Percentiles rank a stretch among this genome's conserved stretches.
These are phyloP conservation scores for Drechmeria coniospora DNA, from an alignment of 2,329 filamentous ascomycete species.

Conservation along the genomic window DNA sequence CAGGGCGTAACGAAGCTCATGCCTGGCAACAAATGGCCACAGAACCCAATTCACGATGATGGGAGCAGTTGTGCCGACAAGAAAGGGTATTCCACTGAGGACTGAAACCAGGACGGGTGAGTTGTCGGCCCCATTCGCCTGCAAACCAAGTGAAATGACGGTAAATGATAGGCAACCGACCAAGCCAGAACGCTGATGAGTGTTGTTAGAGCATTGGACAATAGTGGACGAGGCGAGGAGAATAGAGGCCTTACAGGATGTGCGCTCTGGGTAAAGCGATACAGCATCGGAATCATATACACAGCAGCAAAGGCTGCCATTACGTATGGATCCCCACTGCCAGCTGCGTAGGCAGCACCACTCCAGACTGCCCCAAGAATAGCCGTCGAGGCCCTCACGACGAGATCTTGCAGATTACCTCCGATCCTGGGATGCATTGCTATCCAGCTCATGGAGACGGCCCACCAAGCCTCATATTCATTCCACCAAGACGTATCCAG, in stretches of 20 bases:
- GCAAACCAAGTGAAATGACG: slow-evolving; percentile 32
- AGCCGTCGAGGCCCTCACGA: slow-evolving; percentile 32
- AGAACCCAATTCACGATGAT: slow-evolving; percentile 42
- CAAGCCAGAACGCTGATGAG: slow-evolving; percentile 33
- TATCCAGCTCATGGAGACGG: slow-evolving; percentile 39
- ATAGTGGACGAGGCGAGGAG: slow-evolving; percentile 4
- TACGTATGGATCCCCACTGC: slow-evolving; percentile 36
- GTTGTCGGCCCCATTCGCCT: slow-evolving; percentile 14
- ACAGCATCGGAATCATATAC: slow-evolving; percentile 45
- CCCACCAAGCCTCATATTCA: slow-evolving; percentile 41
- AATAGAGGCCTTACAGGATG: slow-evolving; percentile 36
- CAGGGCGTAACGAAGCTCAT: slow-evolving; percentile 39
- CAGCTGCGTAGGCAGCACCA: slow-evolving; percentile 33
- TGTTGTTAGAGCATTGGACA: background rate
- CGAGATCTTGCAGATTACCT: slow-evolving; percentile 40
- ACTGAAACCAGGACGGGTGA: slow-evolving; percentile 26
- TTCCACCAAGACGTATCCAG: slow-evolving; percentile 36
- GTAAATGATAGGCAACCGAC: slow-evolving; percentile 43
- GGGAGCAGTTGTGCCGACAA: slow-evolving; percentile 36
- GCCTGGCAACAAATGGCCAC: slow-evolving; percentile 46
- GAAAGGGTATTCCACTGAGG: slow-evolving; percentile 32
- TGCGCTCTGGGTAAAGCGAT: slow-evolving; percentile 36
- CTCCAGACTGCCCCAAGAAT: slow-evolving; percentile 39
- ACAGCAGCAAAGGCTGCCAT: slow-evolving; percentile 38
- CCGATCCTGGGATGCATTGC: slow-evolving; percentile 35